phyloP scores from a whole-genome alignment of 768 basidiomycete genomes.

The Leucocoprinus sp. region DNA sequence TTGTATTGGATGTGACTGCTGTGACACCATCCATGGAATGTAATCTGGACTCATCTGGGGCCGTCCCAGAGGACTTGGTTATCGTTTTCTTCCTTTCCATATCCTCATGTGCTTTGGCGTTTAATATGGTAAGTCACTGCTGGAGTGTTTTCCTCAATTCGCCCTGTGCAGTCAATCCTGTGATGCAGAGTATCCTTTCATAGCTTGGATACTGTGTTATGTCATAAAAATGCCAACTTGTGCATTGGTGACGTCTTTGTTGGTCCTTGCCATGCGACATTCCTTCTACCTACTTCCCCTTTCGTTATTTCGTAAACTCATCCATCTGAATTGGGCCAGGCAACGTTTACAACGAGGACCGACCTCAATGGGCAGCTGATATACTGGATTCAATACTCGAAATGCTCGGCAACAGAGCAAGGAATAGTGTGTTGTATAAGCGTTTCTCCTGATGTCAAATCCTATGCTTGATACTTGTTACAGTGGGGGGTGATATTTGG shows the following conservation, averaged over 20 bases:
- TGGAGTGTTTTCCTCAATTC: background rate
- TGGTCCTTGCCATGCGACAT: conserved; percentile 3
- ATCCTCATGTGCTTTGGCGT: conserved; percentile 56
- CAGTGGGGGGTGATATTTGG: conserved; percentile 59
- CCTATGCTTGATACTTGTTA: conserved; percentile 14
- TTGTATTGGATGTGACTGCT: too few relatives aligned
- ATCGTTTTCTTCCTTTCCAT: too few relatives aligned
- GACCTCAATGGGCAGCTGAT: conserved; percentile 35
- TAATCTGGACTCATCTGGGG: too few relatives aligned
- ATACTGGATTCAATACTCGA: conserved; percentile 36
- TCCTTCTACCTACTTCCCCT: background rate
- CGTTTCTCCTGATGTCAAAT: conserved; percentile 11
- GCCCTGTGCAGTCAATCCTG: conserved; percentile 6
- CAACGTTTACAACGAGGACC: conserved; percentile 29
- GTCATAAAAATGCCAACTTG: conserved; percentile 12
- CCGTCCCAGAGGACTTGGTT: too few relatives aligned
- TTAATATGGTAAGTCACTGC: conserved; percentile 47
- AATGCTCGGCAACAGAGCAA: conserved; percentile 42
- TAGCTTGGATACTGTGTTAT: conserved; percentile 8
- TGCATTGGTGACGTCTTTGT: conserved; percentile 6
- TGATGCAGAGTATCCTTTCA: conserved; percentile 6
- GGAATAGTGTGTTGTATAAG: conserved; percentile 38
- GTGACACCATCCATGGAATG: too few relatives aligned
- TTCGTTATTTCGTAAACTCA: background rate
- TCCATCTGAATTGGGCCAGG: conserved; percentile 26